Evolutionary conservation across 2,329 filamentous ascomycete genomes (phyloP).

Genomic region (Colletotrichum costaricense): DNA sequence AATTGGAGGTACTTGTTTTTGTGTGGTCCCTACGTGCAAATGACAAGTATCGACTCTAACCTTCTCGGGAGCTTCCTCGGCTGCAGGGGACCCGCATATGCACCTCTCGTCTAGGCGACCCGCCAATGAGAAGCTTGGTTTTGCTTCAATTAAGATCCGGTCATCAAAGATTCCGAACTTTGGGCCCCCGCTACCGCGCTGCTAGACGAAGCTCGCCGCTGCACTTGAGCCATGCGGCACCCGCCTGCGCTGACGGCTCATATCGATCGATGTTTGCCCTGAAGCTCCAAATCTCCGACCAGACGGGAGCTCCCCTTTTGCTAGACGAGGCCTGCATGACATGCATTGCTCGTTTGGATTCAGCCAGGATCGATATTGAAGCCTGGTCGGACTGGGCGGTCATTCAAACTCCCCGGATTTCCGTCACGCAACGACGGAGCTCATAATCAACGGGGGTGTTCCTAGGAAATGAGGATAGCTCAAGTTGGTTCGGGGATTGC

Average conservation of each 20-base stretch:
- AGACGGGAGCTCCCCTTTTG: neutral
- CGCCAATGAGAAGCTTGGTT: slow-evolving; percentile 32
- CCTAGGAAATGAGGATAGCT: neutral
- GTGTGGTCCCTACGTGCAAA: neutral
- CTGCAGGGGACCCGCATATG: slow-evolving; percentile 26
- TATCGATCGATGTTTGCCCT: neutral
- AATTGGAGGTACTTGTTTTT: slow-evolving; percentile 13
- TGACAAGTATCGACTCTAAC: neutral
- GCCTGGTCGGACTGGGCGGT: neutral
- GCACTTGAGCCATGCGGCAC: neutral
- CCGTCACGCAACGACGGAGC: neutral
- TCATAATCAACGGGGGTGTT: neutral
- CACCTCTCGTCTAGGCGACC: slow-evolving; percentile 27
- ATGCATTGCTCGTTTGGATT: slow-evolving; percentile 4
- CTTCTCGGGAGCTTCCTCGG: slow-evolving; percentile 24
- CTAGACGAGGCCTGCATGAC: slow-evolving; percentile 32
- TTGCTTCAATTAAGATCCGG: slow-evolving; percentile 28
- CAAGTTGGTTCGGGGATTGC: neutral
- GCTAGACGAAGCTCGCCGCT: slow-evolving; percentile 3
- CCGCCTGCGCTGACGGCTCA: neutral
- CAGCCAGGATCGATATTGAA: neutral
- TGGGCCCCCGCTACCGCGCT: neutral
- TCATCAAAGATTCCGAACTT: neutral
- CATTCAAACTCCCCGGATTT: neutral
- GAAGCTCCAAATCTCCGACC: neutral